phyloP scores from a whole-genome alignment of 805 yeast species.

The Ogataea kodamae region DNA sequence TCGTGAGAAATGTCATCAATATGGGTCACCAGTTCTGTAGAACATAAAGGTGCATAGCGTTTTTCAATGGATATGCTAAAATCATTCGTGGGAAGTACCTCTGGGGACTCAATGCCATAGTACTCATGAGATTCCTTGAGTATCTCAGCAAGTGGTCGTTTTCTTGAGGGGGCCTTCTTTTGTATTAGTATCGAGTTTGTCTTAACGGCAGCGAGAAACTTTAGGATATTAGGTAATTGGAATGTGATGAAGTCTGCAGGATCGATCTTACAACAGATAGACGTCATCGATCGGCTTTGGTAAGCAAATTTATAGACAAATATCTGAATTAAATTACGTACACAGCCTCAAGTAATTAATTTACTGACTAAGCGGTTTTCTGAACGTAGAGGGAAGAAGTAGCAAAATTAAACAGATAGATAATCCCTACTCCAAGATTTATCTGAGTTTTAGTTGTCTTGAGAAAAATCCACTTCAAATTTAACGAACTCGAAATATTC shows the following conservation, averaged over 20 bases:
- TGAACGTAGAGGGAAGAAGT: conserved; percentile 3
- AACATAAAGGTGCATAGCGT: conserved; percentile 1
- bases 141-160: conserved; percentile 17
- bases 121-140: conserved; percentile 17
- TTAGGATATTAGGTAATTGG: conserved; percentile 2
- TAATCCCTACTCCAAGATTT: too few relatives aligned
- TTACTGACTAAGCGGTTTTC: neutral
- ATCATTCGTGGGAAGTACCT: neutral
- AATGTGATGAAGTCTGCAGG: neutral
- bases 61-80: conserved; percentile 1
- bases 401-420: conserved; percentile 12
- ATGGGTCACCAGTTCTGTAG: conserved; percentile 7
- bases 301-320: neutral
- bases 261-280: conserved; percentile 3
- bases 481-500: too few relatives aligned
- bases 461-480: too few relatives aligned
- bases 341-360: conserved; percentile 5
- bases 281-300: too few relatives aligned
- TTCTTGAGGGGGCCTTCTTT: conserved; percentile 10
- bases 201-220: conserved; percentile 1
- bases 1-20: conserved; percentile 2
- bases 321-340: neutral
- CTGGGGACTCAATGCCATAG: conserved; percentile 13
- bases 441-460: too few relatives aligned
- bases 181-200: conserved; percentile 4